Conservation (phyloP, 2,329 filamentous ascomycete species). For the Stagonosporopsis tanaceti region DNA sequence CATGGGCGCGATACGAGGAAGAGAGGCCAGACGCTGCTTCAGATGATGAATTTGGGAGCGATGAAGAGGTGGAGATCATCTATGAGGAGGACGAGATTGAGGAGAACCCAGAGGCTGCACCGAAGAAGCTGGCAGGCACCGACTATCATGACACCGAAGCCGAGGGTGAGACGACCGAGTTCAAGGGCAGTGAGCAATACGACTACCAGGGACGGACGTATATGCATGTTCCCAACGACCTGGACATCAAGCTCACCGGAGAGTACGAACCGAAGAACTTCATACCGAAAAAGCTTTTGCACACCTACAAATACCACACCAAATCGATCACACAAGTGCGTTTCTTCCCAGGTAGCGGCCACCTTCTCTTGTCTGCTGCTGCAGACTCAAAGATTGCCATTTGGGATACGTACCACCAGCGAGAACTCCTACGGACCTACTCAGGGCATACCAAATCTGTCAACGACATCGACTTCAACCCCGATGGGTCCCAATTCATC, state of each 20-base stretch:
- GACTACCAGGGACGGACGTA: constrained; percentile 97
- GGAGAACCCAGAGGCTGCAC: constrained; percentile 67
- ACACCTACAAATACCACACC: constrained; percentile 84
- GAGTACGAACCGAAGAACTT: constrained; percentile 84
- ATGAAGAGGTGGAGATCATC: constrained; percentile 75
- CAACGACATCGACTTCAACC: constrained; percentile 88
- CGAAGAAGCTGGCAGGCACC: constrained; percentile 62
- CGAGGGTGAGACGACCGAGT: constrained; percentile 77
- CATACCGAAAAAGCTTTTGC: constrained; percentile 91
- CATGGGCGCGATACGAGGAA: constrained; percentile 86
- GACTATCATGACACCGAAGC: constrained; percentile 59
- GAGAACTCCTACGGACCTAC: constrained; percentile 89
- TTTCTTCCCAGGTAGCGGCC: constrained; percentile 88
- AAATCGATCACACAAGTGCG: constrained; percentile 88
- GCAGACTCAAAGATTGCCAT: constrained; percentile 92
- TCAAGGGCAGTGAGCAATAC: constrained; percentile 82
- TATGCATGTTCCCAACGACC: constrained; percentile 87
- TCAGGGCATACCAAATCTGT: constrained; percentile 89
- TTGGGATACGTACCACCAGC: constrained; percentile 91
- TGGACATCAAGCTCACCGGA: constrained; percentile 68
- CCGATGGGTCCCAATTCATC: constrained; percentile 82
- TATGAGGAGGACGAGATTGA: constrained; percentile 78
- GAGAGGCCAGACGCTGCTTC: constrained; percentile 74
- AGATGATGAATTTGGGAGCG: constrained; percentile 68
- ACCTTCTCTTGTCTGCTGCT: constrained; percentile 86